A percentile compares a stretch with the other conserved stretches of the same genome.
phyloP scores from a whole-genome alignment of 2,329 filamentous ascomycete species.

The Aspergillus niger region DNA sequence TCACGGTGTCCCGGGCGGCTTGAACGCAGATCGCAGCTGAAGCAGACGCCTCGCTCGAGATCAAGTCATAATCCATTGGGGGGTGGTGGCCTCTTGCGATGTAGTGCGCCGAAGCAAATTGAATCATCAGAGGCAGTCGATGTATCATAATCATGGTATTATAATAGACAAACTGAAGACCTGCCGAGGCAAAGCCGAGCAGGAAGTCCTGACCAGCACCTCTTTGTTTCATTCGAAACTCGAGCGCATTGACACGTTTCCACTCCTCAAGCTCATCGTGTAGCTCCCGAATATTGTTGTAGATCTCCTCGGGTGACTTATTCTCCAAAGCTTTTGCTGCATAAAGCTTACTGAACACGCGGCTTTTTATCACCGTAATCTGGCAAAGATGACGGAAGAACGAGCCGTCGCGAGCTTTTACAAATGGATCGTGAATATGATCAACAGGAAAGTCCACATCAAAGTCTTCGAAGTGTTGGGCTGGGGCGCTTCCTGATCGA shows the following conservation, averaged over 20 bases:
- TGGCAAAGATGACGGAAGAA: conserved; percentile 91
- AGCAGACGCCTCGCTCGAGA: conserved; percentile 86
- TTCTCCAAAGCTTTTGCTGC: conserved; percentile 85
- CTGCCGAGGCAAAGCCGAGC: conserved; percentile 83
- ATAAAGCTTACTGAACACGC: conserved; percentile 86
- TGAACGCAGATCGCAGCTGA: conserved; percentile 85
- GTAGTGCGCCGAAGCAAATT: conserved; percentile 84
- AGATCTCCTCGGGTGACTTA: conserved; percentile 74
- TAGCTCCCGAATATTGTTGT: conserved; percentile 87
- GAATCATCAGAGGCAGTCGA: conserved; percentile 91
- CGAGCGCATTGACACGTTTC: conserved; percentile 86
- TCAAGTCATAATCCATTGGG: conserved; percentile 52
- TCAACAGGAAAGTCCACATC: conserved; percentile 89
- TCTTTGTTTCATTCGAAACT: conserved; percentile 85
- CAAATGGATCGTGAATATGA: conserved; percentile 82
- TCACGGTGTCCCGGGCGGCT: conserved; percentile 85
- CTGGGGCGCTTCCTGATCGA: conserved; percentile 65
- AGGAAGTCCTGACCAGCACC: conserved; percentile 85
- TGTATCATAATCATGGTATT: conserved; percentile 96
- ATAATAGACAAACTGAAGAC: conserved; percentile 92
- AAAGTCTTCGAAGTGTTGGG: conserved; percentile 76
- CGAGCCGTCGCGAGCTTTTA: conserved; percentile 83
- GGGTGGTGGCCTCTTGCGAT: conserved; percentile 63
- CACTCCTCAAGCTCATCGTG: conserved; percentile 83
- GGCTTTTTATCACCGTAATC: conserved; percentile 83